Conservation (phyloP, 2,329 filamentous ascomycete species). For the Graphilbum fragrans region DNA sequence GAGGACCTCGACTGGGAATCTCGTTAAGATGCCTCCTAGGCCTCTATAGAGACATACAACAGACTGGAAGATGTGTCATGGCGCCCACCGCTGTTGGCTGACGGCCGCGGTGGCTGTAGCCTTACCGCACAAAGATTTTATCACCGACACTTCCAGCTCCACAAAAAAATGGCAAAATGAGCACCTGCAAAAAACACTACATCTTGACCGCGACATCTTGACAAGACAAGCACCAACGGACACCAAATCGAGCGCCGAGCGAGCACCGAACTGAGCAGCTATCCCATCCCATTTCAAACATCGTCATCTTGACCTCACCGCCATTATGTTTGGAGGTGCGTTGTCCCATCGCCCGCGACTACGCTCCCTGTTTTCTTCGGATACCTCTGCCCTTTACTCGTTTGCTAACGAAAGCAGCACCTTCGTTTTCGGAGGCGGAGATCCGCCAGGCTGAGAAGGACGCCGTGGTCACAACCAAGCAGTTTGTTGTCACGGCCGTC, state of each 20-base stretch:
- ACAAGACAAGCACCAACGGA: no score
- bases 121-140: not conserved
- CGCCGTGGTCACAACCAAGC: constrained; percentile 55
- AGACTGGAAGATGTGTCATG: no score
- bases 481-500: constrained; percentile 51
- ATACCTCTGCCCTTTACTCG: no score
- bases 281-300: not conserved
- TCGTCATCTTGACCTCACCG: not conserved
- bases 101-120: no score
- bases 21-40: no score
- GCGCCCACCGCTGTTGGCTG: no score
- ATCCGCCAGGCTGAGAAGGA: constrained; percentile 56
- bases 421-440: constrained; percentile 59
- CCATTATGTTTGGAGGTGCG: not conserved
- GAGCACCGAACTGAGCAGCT: no score
- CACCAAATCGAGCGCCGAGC: no score
- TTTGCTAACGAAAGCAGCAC: constrained; percentile 13
- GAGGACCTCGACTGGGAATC: no score
- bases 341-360: constrained; percentile 3
- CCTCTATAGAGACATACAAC: no score
- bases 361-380: not conserved
- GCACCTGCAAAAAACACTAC: no score
- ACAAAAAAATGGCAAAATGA: not conserved
- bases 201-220: no score
- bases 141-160: not conserved